Percentiles rank a stretch among this genome's conserved stretches.
phyloP scores from a whole-genome alignment of 495 filamentous ascomycete genomes.

The Aspergillus olivimuriae region DNA sequence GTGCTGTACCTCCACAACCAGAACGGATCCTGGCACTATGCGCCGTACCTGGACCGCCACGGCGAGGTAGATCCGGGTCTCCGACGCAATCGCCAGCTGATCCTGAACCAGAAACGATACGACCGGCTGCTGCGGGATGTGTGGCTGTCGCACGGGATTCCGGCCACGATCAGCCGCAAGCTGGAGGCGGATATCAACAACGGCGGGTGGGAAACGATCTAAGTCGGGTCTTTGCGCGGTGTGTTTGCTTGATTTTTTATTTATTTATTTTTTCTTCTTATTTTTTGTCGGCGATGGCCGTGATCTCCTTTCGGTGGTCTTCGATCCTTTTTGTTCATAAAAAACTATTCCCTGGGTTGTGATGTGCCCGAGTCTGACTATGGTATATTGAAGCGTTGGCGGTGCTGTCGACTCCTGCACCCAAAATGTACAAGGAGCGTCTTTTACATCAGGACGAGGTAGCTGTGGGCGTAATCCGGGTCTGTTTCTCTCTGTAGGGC shows the following conservation, averaged over 20 bases:
- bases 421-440: no score
- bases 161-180: constrained; percentile 81
- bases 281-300: no score
- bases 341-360: no score
- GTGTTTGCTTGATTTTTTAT: constrained; percentile 2
- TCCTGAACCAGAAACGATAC: constrained; percentile 88
- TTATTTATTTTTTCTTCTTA: not conserved
- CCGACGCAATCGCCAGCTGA: constrained; percentile 75
- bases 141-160: constrained; percentile 82
- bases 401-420: no score
- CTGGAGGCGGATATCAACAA: constrained; percentile 93
- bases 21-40: constrained; percentile 78
- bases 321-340: no score
- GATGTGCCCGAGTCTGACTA: no score
- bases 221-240: constrained; percentile 4
- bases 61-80: constrained; percentile 88
- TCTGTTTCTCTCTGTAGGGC: no score
- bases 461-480: no score
- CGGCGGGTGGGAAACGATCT: constrained; percentile 94
- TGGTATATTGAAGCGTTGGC: no score
- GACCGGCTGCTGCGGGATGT: constrained; percentile 77
- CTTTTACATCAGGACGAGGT: no score
- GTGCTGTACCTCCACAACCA: constrained; percentile 76
- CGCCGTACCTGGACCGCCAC: constrained; percentile 91
- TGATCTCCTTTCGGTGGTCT: no score